Evolutionary conservation across 106 monocot species (phyloP), one percentile per base, ranked within the genome.

Genomic region (Dendrobium catenatum): DNA sequence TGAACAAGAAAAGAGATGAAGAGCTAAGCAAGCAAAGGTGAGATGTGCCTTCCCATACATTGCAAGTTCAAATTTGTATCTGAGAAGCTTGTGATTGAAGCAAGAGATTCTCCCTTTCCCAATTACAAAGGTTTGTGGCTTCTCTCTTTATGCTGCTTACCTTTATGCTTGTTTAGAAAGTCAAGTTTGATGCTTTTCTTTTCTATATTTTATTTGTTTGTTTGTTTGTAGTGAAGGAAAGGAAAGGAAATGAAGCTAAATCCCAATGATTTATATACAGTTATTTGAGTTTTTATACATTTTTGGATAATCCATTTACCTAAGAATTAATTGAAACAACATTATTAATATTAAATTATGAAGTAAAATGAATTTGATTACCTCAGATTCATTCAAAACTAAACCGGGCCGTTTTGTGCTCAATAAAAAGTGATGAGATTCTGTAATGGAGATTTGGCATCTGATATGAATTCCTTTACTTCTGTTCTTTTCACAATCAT

Each of bases 81-180:
- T 37, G 74, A 37, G 42, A 74, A 74, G 74, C 18, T 74, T 43
- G 74, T 41, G 74, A 8, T 41, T 18, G 76, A 76, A 26, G 76
- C 22, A 76, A 76, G 49, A 13, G 76, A 76, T 49, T 74, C 76
- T 16, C 48, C 49, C 49, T 76, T 76, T 48, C 49, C 76, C 76
- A 48, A 74, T 24, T 44, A 19, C 7, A 42, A 74, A 44, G 43
- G 43, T 43, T 44, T 74, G 1, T 74, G 74, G 41, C 42, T 74
- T 44, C 9, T 19, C 74, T 22, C 20, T 43, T 44, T 43, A 29
- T 20, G 43, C 42, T 74, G 16, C 42, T 74, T 74, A 13, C 74
- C 74, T 74, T 74, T 74, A 44, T 74, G 42, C 74, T 74, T 74
- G 1, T 3, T n/a, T 44, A 43, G n/a, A 74, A 74, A 74, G 74